Base-by-base conservation (phyloP, 2,329 filamentous ascomycete species). In the Fusarium algeriense region DNA sequence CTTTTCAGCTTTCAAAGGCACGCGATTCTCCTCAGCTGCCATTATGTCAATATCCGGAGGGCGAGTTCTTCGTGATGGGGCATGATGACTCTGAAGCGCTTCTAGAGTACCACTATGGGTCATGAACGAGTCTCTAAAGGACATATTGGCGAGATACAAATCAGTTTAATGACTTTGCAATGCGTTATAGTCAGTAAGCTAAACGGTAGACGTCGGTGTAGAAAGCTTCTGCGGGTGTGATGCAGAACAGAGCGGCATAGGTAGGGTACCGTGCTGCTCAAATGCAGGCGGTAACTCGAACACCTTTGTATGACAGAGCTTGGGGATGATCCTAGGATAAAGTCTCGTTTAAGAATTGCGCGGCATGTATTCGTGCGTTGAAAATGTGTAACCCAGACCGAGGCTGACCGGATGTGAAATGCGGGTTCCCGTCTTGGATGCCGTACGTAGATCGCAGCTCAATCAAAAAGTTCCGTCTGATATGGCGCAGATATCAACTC, bases 1-100 rank as follows among this genome's bases (percentile, higher is more conserved):
- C 71, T 82, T 86, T 49, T 82, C 81, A 9, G 78, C 70, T 40
- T 84, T 84, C 60, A 87, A 69, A 15, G 85, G 82, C 8, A 84
- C 73, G 32, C 83, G 81, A 49, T 80, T 80, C 60, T 82, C 81
- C 53, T 76, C 73, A 19, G 68, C 32, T 45, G 66, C 60, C 73
- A 76, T 69, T 28, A 63, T 59, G 20, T 77, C 67, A 44, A 77
- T 71, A 48, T 77, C 67, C 35, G 75, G 75, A 8, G 75, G 75
- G 43, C 75, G 75, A 53, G 49, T 73, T 60, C 75, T 73, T 64
- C 75, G 64, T 20, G 64, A 65, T 17, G 73, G 55, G 13, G 28
- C 61, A 58, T 70, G 73, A 44, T 76, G 71, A 37, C 64, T 76
- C 49, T 75, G 73, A 15, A 77, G 66, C 40, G 68, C 61, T 61